Evolutionary conservation across 78 protist species (phyloP), one percentile per base, ranked within the genome.

Genomic region (Capsaspora owczarzaki): DNA sequence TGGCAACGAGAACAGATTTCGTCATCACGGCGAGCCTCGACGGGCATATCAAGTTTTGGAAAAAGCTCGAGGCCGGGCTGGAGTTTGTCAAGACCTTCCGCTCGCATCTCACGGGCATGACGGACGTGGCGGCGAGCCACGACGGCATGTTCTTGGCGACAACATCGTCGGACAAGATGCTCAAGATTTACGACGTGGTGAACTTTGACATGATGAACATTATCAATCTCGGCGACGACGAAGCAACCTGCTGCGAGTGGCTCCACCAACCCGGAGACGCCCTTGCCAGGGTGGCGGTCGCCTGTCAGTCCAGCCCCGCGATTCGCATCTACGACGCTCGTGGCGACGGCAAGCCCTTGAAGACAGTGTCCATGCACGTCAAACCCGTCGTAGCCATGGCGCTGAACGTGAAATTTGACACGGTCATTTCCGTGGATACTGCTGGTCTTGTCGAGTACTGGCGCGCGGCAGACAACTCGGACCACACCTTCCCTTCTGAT

Each of bases 41-140:
- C 49, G 98, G 98, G 5, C 86, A 70, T 51, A 29, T 96, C 43
- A 96, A 96, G 86, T 96, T 96, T 61, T 96, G 98, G 98, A 89
- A 89, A 77, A 96, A 96, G 79, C 47, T 35, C 66, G 61, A 38
- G 0, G 78, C 42, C 0, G 44, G 35, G 31, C 79, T 96, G 14
- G 95, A 93, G 70, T 94, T 93, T 60, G 96, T 96, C 46, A 96
- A 94, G 87, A 85, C 84, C 53, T 96, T 84, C 86, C 53, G 76
- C 27, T 84, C 96, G n/a, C 98, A 96, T 74, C 27, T 85, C 25
- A 85, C 72, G 5, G 56, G 90, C 16, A 47, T 90, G 31, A 31
- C 74, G 16, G 81, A 53, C 16, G 0, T 90, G 38, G 68, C 87
- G 23, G 75, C 72, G 35, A 74, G 89, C 46, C 20, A 22, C 25